Conservation (phyloP, 495 filamentous ascomycete species). For the Penicillium tannophilum region DNA sequence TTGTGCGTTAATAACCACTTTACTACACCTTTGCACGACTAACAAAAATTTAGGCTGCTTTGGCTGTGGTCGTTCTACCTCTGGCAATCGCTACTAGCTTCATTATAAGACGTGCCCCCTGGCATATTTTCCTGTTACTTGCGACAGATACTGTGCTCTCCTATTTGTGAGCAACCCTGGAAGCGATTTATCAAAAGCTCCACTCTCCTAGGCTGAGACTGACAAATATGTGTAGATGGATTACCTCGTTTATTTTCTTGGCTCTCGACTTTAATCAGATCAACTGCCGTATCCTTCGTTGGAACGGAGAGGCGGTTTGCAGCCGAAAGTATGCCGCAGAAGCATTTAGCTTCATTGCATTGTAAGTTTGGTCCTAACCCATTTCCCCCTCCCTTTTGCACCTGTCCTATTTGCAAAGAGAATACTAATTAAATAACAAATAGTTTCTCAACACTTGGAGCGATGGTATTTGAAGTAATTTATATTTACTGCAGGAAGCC, state of each 20-base stretch:
- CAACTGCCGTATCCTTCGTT: conserved; percentile 17
- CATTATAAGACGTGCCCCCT: conserved; percentile 9
- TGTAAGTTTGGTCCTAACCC: conserved; percentile 13
- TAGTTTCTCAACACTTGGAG: too few relatives aligned
- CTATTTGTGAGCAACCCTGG: conserved; percentile 17
- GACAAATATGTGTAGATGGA: conserved; percentile 17
- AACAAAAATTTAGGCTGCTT: conserved; percentile 7
- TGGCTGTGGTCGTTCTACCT: conserved; percentile 14
- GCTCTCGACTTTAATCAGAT: conserved; percentile 22
- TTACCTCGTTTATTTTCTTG: conserved; percentile 26
- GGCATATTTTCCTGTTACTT: conserved; percentile 20
- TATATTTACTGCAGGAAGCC: too few relatives aligned
- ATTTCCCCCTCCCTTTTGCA: too few relatives aligned
- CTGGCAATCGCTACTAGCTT: conserved; percentile 15
- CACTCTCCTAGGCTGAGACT: neutral
- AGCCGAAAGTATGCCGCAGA: conserved; percentile 23
- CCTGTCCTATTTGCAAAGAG: too few relatives aligned
- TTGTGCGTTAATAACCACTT: conserved; percentile 14
- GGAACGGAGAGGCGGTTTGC: conserved; percentile 23
- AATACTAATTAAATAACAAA: too few relatives aligned
- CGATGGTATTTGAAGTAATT: too few relatives aligned
- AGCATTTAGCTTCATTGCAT: conserved; percentile 29
- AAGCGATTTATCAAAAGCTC: neutral
- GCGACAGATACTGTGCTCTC: conserved; percentile 15
- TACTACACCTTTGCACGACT: too few relatives aligned